phyloP scores from a whole-genome alignment of 768 basidiomycete species.

The Tylopilus felleus region DNA sequence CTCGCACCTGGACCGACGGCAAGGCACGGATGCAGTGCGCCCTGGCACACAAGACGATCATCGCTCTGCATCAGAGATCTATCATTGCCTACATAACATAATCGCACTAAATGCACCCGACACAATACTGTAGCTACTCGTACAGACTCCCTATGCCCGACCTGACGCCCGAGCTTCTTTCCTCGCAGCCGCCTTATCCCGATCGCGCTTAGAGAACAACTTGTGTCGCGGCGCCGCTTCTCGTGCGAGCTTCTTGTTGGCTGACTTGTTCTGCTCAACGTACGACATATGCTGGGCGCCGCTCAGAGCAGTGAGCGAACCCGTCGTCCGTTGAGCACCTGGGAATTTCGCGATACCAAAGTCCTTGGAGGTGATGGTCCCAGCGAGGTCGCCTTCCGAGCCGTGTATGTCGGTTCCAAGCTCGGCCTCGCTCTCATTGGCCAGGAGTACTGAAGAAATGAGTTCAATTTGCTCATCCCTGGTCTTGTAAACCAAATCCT shows the following conservation, averaged over 20 bases:
- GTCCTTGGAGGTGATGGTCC: slow-evolving; percentile 83
- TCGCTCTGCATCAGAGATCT: slow-evolving; percentile 13
- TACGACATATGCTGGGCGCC: slow-evolving; percentile 93
- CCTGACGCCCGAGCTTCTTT: slow-evolving; percentile 41
- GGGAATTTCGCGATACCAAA: slow-evolving; percentile 71
- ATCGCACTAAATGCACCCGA: slow-evolving; percentile 18
- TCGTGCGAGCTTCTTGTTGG: slow-evolving; percentile 72
- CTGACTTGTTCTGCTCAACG: slow-evolving; percentile 87
- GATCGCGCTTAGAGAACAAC: slow-evolving; percentile 79
- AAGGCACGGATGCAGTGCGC: slow-evolving; percentile 19
- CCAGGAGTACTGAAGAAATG: slow-evolving; percentile 86
- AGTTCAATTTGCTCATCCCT: slow-evolving; percentile 95
- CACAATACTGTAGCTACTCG: slow-evolving; percentile 4
- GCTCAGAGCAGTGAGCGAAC: slow-evolving; percentile 78
- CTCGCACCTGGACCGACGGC: slow-evolving; percentile 21
- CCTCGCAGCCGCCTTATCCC: slow-evolving; percentile 57
- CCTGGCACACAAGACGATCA: slow-evolving; percentile 14
- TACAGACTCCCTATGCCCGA: slow-evolving; percentile 18
- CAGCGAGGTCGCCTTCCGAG: slow-evolving; percentile 82
- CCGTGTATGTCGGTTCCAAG: slow-evolving; percentile 79
- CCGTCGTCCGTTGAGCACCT: slow-evolving; percentile 70
- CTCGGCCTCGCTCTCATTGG: slow-evolving; percentile 88
- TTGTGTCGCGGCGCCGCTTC: slow-evolving; percentile 62
- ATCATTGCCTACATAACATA: not conserved
- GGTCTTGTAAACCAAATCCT: slow-evolving; percentile 88